A percentile compares a stretch with the other conserved stretches of the same genome.
phyloP scores from a whole-genome alignment of 169 alveolate species.

The Plasmodium falciparum region DNA sequence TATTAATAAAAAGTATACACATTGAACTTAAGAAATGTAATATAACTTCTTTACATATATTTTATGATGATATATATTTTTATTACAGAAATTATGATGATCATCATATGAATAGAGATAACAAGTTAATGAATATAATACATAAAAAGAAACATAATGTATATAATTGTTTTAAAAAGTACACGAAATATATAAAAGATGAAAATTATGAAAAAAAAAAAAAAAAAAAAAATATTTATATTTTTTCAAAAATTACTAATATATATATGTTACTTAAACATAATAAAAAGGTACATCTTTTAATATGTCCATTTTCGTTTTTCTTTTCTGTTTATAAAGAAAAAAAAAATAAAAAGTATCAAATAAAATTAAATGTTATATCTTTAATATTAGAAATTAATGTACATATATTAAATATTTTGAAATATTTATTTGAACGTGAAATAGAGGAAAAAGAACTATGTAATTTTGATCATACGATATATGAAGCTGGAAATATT shows the following conservation, averaged over 20 bases:
- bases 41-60: background rate
- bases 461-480: background rate
- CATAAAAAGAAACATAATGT: too few relatives aligned
- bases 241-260: conserved; percentile 6
- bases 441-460: background rate
- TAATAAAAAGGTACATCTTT: background rate
- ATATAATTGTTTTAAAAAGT: background rate
- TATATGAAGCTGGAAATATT: background rate
- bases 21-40: conserved; percentile 10
- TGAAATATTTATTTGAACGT: background rate
- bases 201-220: background rate
- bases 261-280: conserved; percentile 17
- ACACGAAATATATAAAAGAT: conserved; percentile 2
- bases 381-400: conserved; percentile 26
- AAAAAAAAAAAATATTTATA: background rate
- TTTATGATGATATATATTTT: conserved; percentile 5
- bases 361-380: background rate
- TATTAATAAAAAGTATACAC: background rate
- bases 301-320: conserved; percentile 16
- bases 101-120: too few relatives aligned
- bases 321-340: conserved; percentile 18
- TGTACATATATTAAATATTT: background rate
- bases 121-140: too few relatives aligned
- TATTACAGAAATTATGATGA: background rate
- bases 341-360: background rate